Conservation (phyloP, 192 early-diverging fungal species). For the Phlyctochytrium bullatum region DNA sequence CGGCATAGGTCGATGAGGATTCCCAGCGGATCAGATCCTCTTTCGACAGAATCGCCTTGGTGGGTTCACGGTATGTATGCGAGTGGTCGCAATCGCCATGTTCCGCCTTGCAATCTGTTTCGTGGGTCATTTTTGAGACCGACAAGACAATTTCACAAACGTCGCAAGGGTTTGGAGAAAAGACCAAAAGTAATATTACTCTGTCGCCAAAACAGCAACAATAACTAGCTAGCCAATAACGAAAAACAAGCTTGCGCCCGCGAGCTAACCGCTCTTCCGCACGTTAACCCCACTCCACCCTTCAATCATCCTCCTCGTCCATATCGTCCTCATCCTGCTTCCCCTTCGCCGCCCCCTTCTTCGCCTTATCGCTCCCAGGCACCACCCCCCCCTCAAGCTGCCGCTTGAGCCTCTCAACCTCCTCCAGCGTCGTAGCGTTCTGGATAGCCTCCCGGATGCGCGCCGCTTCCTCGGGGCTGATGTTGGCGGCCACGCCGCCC, state of each 20-base stretch:
- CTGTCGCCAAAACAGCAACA: no score
- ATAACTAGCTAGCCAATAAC: no score
- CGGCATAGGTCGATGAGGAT: slow-evolving; percentile 57
- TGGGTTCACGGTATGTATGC: slow-evolving; percentile 23
- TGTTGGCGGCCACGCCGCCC: slow-evolving; percentile 31
- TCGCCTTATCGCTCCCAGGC: slow-evolving; percentile 26
- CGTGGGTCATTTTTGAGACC: no score
- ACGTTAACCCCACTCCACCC: no score
- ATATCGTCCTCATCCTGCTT: not conserved
- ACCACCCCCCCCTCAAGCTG: slow-evolving; percentile 54
- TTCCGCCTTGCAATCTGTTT: no score
- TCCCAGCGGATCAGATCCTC: slow-evolving; percentile 81
- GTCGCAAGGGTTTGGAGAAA: no score
- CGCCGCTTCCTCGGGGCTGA: slow-evolving; percentile 61
- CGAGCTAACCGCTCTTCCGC: no score
- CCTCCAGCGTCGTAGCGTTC: slow-evolving; percentile 72
- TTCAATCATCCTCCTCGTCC: not conserved
- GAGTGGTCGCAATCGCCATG: no score
- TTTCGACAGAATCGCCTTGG: slow-evolving; percentile 70
- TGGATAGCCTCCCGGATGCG: slow-evolving; percentile 74
- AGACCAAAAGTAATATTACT: no score
- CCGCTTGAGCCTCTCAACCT: slow-evolving; percentile 69
- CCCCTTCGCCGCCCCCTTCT: not conserved
- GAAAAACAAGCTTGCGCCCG: no score
- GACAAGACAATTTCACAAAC: no score